phyloP scores from a whole-genome alignment of 2,329 filamentous ascomycete species.

The Rutstroemia sp. region DNA sequence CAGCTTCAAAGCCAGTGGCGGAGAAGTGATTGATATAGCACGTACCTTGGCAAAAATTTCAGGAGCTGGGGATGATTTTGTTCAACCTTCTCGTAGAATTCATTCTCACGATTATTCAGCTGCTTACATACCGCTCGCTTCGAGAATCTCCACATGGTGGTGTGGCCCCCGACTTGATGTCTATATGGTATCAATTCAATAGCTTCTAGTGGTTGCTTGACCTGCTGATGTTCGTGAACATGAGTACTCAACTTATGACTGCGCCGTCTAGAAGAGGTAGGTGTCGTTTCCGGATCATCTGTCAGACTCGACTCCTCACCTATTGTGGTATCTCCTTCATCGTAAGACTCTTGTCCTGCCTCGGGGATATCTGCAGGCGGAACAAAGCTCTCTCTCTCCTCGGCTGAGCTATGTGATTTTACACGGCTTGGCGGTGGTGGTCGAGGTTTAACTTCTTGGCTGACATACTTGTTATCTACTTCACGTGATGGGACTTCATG shows the following conservation, averaged over 20 bases:
- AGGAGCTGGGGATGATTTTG: conserved; percentile 82
- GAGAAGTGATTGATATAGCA: conserved; percentile 13
- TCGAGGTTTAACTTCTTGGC: conserved; percentile 13
- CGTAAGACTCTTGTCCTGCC: conserved; percentile 15
- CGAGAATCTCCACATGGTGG: conserved; percentile 92
- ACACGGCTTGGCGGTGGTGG: conserved; percentile 10
- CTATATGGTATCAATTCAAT: conserved; percentile 96
- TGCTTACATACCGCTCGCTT: conserved; percentile 95
- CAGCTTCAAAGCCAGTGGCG: conserved; percentile 28
- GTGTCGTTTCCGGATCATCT: conserved; percentile 25
- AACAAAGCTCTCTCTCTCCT: conserved; percentile 12
- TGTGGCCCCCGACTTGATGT: conserved; percentile 95
- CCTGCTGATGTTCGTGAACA: conserved; percentile 43
- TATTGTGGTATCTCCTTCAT: conserved; percentile 21
- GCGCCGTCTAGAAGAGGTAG: conserved; percentile 28
- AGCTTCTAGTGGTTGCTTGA: conserved; percentile 61
- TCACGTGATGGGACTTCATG: conserved; percentile 33
- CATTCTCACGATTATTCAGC: conserved; percentile 94
- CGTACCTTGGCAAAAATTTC: conserved; percentile 79
- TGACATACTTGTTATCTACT: conserved; percentile 19
- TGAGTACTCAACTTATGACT: conserved; percentile 35
- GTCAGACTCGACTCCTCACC: conserved; percentile 21
- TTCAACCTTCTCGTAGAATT: conserved; percentile 97
- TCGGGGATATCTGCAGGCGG: conserved; percentile 10
- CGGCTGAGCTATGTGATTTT: conserved; percentile 14